phyloP scores from a whole-genome alignment of 179 eudicot genomes.

The Silene vulgaris region DNA sequence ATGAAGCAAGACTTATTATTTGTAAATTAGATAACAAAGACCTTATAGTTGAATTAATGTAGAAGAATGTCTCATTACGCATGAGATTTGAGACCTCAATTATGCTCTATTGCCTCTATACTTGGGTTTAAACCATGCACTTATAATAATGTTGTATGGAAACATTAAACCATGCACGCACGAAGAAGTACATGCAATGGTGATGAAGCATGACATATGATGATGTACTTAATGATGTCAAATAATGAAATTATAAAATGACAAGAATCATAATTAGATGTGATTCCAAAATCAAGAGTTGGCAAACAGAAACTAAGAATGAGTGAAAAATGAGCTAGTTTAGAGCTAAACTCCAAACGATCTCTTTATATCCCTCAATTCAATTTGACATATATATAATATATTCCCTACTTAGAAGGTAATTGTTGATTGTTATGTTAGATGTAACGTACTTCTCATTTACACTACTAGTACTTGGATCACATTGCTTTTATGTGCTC shows the following conservation, averaged over 20 bases:
- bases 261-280: slow-evolving; percentile 20
- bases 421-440: slow-evolving; percentile 9
- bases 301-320: background rate
- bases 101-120: too few species aligned
- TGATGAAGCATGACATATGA: slow-evolving; percentile 16
- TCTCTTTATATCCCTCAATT: background rate
- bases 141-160: too few species aligned
- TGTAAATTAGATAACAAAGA: background rate
- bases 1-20: too few species aligned
- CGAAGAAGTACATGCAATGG: background rate
- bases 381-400: slow-evolving; percentile 11
- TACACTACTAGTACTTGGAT: background rate
- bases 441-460: background rate
- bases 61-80: too few species aligned
- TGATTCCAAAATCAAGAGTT: slow-evolving; percentile 13
- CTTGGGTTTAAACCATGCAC: too few species aligned
- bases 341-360: slow-evolving; percentile 21
- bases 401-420: slow-evolving; percentile 25
- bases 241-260: slow-evolving; percentile 18
- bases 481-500: background rate
- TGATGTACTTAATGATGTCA: slow-evolving; percentile 12
- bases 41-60: too few species aligned
- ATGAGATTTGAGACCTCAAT: too few species aligned
- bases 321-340: background rate
- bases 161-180: too few species aligned